Conservation (phyloP, 441 rosid genomes). For the Populus hybrid region DNA sequence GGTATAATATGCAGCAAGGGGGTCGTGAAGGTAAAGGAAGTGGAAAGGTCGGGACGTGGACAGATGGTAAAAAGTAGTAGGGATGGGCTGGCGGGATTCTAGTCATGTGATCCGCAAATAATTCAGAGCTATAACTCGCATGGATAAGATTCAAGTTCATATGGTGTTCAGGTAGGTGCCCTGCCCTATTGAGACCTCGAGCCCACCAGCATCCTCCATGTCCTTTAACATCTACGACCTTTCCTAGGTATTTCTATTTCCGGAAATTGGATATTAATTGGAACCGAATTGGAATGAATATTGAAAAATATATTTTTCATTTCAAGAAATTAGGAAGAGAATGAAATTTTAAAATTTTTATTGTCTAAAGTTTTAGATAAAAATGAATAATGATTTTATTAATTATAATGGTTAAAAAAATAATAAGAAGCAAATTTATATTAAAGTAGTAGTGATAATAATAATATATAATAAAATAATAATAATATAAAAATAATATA, state of each 20-base stretch:
- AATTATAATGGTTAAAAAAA: too few relatives aligned
- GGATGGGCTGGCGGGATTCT: not conserved
- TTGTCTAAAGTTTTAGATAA: too few relatives aligned
- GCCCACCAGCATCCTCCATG: not conserved
- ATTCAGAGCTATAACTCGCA: not conserved
- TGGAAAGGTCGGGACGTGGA: not conserved
- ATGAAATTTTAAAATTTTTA: too few relatives aligned
- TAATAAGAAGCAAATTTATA: too few relatives aligned
- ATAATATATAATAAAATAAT: too few relatives aligned
- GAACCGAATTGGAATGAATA: too few relatives aligned
- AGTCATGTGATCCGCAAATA: not conserved
- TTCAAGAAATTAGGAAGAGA: too few relatives aligned
- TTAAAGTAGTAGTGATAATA: fast-evolving
- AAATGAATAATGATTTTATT: too few relatives aligned
- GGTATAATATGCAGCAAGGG: not conserved
- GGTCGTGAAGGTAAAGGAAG: not conserved
- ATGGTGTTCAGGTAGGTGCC: not conserved
- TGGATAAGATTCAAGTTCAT: not conserved
- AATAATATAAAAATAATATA: too few relatives aligned
- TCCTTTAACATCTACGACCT: not conserved
- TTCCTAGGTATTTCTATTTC: not conserved
- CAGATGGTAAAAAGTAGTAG: not conserved
- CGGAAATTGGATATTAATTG: not conserved
- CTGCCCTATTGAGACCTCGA: not conserved
- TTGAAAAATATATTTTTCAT: too few relatives aligned